Evolutionary conservation across 73 alveolate genomes (phyloP), one percentile per base, ranked within the genome.

Genomic region (Paramecium pentaurelia): DNA sequence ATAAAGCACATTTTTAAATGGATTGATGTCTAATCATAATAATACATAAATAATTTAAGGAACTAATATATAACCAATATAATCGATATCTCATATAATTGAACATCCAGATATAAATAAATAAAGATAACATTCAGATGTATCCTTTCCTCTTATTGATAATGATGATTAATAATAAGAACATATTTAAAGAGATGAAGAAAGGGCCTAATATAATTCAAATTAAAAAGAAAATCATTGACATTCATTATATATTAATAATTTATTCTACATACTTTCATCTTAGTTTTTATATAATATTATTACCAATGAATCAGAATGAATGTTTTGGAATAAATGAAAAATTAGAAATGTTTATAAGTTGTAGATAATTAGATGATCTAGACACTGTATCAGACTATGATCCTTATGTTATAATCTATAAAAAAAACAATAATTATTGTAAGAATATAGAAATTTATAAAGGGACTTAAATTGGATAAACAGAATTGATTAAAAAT

Each of bases 401-500:
- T 51, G 97, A 96, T 60, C 97, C 98, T 11, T 71, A 34, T 18
- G 95, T 77, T 51, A 44, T 83, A 8, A 71, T 89, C 84, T 60
- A 45, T 30, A 22, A 40, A 54, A 77, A 94, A 58, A 60, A 86
- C 22, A 60, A 47, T 10, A 18, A 42, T 5, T 9, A 45, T 27
- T 80, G 91, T 80, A 80, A 80, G 22, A 45, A 5, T 6, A 25
- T 10, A 45, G 6, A 45, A 9, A 80, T 8, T 51, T 30, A 22
- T 60, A 38, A 4, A 60, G 71, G 96, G 96, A 58, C 54, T 8
- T 59, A 58, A 42, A 58, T 92, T 5, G 97, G 96, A 25, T 86
- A 86, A 86, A 97, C 99, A 16, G 99, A 97, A 71, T 71, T 86
- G 18, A 93, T 83, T 3, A 28, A 77, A 71, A 93, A 97, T 51